Evolutionary conservation across 2,329 filamentous ascomycete species (phyloP), one percentile per base, ranked within the genome.

Genomic region (Pezicula neosporulosa): DNA sequence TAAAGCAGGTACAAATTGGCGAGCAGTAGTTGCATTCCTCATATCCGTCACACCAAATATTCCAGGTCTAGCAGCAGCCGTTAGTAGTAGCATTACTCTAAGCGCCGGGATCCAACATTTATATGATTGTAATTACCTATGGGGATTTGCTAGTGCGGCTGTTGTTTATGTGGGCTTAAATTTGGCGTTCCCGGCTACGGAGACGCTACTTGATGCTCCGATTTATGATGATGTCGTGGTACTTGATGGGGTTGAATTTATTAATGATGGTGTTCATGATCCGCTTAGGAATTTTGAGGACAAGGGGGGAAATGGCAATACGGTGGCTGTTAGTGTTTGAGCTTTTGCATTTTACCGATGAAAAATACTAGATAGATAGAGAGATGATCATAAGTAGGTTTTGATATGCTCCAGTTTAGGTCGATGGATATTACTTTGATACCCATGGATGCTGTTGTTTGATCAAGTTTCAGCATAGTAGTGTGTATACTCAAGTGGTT

Each of bases 1-100:
- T 27, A 48, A 51, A 16, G 21, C 24, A n/a, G 55, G 52, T 13
- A 44, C 27, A 1, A 57, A 57, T 28, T 57, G 50, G 52, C 38
- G 55, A 5, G 55, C 55, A 16, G 46, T 35, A n/a, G 38, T 42
- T 12, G 52, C 55, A 5, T 50, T 48, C 27, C 15, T 56, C 16
- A 39, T 56, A 8, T 49, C 50, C 6, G 35, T 52, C 19, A 43
- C 47, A 9, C 51, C 52, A 8, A 48, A 50, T 33, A 12, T 54
- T 12, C 49, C 54, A 3, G 51, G 54, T 6, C 35, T 54, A 9
- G 52, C 49, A 13, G 19, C n/a, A 33, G 42, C 42, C 1, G 42
- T 44, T 4, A 44, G 27, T 6, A 28, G 7, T 12, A 30, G 27
- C 8, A n/a, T 44, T 15, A 44, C 21, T 24, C n/a, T 44, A 9